Percentiles rank a stretch among this genome's conserved stretches.
Evolutionary conservation across 2,329 filamentous ascomycete genomes (phyloP).

Genomic region (Hansfordia pulvinata): DNA sequence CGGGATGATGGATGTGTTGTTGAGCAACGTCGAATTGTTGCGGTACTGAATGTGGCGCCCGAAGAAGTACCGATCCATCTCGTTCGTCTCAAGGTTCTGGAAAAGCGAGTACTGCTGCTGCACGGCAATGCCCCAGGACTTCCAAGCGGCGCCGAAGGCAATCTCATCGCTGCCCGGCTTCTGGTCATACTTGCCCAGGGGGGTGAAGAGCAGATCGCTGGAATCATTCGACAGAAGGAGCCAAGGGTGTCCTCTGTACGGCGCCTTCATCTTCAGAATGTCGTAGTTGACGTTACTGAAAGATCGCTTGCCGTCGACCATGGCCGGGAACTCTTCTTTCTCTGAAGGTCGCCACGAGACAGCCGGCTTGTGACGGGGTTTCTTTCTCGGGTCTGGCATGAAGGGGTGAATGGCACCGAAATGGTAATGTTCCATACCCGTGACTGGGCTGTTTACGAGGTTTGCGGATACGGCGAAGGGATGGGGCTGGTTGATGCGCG

Average conservation of each 20-base stretch:
- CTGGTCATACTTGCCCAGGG: conserved; percentile 29
- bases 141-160: conserved; percentile 26
- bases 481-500: conserved; percentile 34
- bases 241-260: conserved; percentile 34
- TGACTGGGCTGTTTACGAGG: conserved; percentile 40
- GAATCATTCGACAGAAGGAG: conserved; percentile 27
- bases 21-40: conserved; percentile 4
- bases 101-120: conserved; percentile 34
- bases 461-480: conserved; percentile 39
- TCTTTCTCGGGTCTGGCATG: conserved; percentile 27
- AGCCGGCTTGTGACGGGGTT: conserved; percentile 11
- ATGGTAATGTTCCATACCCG: conserved; percentile 39
- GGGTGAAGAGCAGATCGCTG: conserved; percentile 30
- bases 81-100: conserved; percentile 32
- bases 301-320: too few relatives aligned
- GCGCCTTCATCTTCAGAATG: conserved; percentile 18
- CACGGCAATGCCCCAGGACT: conserved; percentile 34
- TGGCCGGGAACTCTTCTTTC: conserved; percentile 11
- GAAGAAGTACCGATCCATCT: conserved; percentile 33
- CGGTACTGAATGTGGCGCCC: conserved; percentile 15
- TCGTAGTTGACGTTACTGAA: too few relatives aligned
- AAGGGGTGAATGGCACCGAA: conserved; percentile 37
- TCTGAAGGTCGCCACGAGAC: conserved; percentile 24
- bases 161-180: conserved; percentile 12
- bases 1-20: not conserved